Evolutionary conservation across 352 stramenopile species (phyloP).

Genomic region (Pythium scleroteichum): DNA sequence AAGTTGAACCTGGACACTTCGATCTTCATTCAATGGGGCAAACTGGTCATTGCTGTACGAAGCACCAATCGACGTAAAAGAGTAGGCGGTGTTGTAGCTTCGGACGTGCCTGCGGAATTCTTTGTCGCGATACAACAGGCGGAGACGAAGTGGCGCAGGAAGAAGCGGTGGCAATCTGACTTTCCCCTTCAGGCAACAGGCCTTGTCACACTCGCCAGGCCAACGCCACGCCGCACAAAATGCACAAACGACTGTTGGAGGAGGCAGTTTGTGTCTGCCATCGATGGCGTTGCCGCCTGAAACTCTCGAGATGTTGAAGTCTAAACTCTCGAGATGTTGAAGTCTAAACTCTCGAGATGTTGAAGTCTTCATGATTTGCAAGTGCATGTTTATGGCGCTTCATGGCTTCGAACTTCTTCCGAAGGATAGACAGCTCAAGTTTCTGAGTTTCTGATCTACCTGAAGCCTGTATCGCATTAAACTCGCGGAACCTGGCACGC

Average conservation of each 20-base stretch:
- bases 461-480: too few species aligned
- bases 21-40: neutral
- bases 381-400: too few species aligned
- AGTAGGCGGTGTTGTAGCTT: conserved; percentile 5
- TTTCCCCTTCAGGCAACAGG: neutral
- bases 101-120: conserved; percentile 3
- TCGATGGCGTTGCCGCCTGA: neutral
- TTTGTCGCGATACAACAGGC: neutral
- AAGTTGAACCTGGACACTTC: neutral
- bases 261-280: neutral
- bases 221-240: conserved; percentile 3
- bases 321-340: too few species aligned
- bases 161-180: too few species aligned
- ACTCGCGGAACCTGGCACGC: too few species aligned
- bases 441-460: too few species aligned
- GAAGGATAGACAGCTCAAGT: too few species aligned
- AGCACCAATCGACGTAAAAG: conserved; percentile 8
- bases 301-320: neutral
- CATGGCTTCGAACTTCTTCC: too few species aligned
- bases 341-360: too few species aligned
- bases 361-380: conserved; percentile 16
- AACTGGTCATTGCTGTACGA: neutral
- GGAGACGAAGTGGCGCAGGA: neutral
- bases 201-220: neutral
- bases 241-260: neutral